A percentile compares a stretch with the other conserved stretches of the same genome.
phyloP scores from a whole-genome alignment of 1,139 yeast genomes.

The Diutina catenulata region DNA sequence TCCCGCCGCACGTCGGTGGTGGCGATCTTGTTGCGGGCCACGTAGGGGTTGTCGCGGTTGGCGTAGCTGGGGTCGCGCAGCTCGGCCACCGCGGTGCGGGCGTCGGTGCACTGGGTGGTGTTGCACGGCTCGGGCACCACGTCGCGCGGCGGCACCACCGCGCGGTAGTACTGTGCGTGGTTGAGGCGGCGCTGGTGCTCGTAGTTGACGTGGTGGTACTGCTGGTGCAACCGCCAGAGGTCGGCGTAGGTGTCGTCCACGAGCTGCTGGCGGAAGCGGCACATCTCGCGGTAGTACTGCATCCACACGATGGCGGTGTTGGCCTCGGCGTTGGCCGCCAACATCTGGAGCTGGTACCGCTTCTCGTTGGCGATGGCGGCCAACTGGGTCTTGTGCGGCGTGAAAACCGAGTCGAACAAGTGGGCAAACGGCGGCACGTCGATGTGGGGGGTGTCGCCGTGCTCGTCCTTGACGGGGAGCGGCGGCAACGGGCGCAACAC shows the following conservation, averaged over 20 bases:
- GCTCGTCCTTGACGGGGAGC: background rate
- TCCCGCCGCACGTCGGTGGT: constrained; percentile 14
- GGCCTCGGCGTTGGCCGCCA: constrained; percentile 15
- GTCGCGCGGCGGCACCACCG: constrained; percentile 15
- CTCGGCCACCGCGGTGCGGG: constrained; percentile 7
- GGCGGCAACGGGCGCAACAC: background rate
- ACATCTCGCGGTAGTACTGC: constrained; percentile 8
- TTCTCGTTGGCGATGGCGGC: constrained; percentile 19
- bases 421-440: constrained; percentile 19
- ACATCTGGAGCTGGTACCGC: constrained; percentile 18
- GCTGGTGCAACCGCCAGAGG: constrained; percentile 8
- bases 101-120: constrained; percentile 7
- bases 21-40: constrained; percentile 23
- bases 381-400: constrained; percentile 17
- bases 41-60: constrained; percentile 14
- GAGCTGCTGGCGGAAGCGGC: constrained; percentile 7
- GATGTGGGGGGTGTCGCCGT: constrained; percentile 10
- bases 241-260: constrained; percentile 9
- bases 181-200: constrained; percentile 8
- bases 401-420: constrained; percentile 17
- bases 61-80: constrained; percentile 19
- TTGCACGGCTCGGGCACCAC: constrained; percentile 6
- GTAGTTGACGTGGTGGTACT: constrained; percentile 12
- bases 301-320: constrained; percentile 13
- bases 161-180: constrained; percentile 21